These are phyloP conservation scores for Alternaria sp. DNA, from an alignment of 2,329 filamentous ascomycete species.

Conservation along the genomic window DNA sequence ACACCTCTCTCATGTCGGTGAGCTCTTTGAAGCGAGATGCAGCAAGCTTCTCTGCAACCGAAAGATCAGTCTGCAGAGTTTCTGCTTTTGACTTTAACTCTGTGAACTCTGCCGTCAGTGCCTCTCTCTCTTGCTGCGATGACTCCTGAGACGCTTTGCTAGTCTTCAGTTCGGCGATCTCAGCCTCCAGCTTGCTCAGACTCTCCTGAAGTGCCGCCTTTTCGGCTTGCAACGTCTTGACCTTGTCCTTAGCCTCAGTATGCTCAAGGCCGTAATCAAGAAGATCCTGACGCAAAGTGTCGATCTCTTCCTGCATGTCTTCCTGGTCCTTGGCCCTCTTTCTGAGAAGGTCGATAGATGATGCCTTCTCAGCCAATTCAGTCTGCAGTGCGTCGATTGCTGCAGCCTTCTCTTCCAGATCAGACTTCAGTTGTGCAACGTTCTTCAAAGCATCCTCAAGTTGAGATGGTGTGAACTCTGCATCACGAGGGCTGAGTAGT, in stretches of 20 bases:
- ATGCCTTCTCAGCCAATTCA: constrained; percentile 66
- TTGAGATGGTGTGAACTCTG: constrained; percentile 55
- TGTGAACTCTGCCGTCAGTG: constrained; percentile 72
- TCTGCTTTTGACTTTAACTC: constrained; percentile 75
- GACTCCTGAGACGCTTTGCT: constrained; percentile 58
- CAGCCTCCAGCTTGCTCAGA: constrained; percentile 74
- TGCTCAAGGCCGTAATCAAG: constrained; percentile 82
- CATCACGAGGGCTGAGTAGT: constrained; percentile 44
- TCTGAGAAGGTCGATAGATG: constrained; percentile 75
- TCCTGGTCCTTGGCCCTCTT: constrained; percentile 79
- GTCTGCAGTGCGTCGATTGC: constrained; percentile 44
- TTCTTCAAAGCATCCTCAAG: constrained; percentile 42
- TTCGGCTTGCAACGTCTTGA: constrained; percentile 74
- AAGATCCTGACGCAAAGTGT: constrained; percentile 81
- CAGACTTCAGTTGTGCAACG: constrained; percentile 42
- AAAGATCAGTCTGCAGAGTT: constrained; percentile 81
- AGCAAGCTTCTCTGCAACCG: constrained; percentile 85
- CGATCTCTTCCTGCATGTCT: constrained; percentile 84
- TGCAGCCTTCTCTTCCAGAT: constrained; percentile 48
- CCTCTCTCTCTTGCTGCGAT: constrained; percentile 62
- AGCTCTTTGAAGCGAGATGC: constrained; percentile 89
- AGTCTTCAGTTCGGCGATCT: constrained; percentile 67
- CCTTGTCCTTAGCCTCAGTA: constrained; percentile 80
- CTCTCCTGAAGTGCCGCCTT: constrained; percentile 71
- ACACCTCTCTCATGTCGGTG: constrained; percentile 77